A percentile compares a stretch with the other conserved stretches of the same genome.
Conservation (phyloP, 768 basidiomycete genomes). For the Megacollybia marginata region DNA sequence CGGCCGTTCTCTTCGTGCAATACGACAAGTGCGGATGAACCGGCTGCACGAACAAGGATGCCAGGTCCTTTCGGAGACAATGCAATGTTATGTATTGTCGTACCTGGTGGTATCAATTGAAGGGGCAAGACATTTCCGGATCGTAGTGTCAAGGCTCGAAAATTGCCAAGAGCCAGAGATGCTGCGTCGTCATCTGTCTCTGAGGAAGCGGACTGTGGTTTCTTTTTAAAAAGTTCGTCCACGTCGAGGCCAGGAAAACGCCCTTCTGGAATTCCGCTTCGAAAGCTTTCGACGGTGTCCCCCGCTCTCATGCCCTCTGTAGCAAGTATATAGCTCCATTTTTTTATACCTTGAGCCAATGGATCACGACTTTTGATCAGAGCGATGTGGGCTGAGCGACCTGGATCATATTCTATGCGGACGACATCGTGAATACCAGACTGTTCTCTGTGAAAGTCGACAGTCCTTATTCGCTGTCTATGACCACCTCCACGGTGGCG, state of each 20-base stretch:
- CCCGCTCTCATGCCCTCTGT: constrained; percentile 87
- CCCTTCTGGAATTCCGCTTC: constrained; percentile 72
- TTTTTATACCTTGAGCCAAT: constrained; percentile 41
- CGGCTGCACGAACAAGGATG: constrained; percentile 84
- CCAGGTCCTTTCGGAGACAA: constrained; percentile 71
- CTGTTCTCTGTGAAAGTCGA: constrained; percentile 81
- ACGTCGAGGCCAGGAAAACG: constrained; percentile 50
- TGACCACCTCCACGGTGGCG: constrained; percentile 91
- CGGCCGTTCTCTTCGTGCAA: constrained; percentile 63
- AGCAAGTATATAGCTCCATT: constrained; percentile 90
- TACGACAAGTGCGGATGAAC: constrained; percentile 77
- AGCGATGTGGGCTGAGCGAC: constrained; percentile 90
- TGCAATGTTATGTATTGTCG: constrained; percentile 81
- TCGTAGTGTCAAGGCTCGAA: constrained; percentile 77
- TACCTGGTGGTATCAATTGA: constrained; percentile 86
- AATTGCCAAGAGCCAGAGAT: constrained; percentile 73
- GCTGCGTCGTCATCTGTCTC: constrained; percentile 23
- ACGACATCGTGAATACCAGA: constrained; percentile 83
- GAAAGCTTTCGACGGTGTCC: constrained; percentile 80
- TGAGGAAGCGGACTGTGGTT: constrained; percentile 10
- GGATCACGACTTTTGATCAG: constrained; percentile 62
- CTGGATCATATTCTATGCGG: constrained; percentile 95
- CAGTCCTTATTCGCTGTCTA: constrained; percentile 70
- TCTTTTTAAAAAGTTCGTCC: constrained; percentile 8
- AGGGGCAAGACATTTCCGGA: constrained; percentile 92